Conservation (phyloP, 345 rosid genomes). For the Populus simonii region DNA sequence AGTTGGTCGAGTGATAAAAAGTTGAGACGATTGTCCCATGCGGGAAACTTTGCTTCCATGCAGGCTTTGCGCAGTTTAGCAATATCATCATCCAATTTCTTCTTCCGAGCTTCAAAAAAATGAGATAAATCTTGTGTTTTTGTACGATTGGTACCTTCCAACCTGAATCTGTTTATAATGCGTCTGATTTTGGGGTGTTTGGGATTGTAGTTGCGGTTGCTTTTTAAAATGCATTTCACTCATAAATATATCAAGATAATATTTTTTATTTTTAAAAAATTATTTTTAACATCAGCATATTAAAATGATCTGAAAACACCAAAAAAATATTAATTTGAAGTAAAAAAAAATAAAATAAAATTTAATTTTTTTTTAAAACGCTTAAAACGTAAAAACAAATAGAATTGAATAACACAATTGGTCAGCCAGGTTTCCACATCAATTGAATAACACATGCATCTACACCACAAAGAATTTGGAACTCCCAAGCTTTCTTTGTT, state of each 20-base stretch:
- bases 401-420: background rate
- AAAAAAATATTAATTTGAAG: no score
- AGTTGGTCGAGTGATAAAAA: slow-evolving; percentile 7
- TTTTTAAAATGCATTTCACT: no score
- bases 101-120: slow-evolving; percentile 15
- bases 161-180: slow-evolving; percentile 19
- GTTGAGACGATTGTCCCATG: slow-evolving; percentile 17
- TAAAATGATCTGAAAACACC: no score
- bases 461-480: slow-evolving; percentile 28
- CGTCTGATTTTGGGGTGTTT: slow-evolving; percentile 9
- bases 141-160: slow-evolving; percentile 3
- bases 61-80: slow-evolving; percentile 17
- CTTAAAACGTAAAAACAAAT: no score
- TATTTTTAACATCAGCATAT: no score
- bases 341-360: no score
- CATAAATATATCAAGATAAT: no score
- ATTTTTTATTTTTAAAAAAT: no score
- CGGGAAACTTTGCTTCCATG: no score
- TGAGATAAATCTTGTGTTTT: slow-evolving; percentile 16
- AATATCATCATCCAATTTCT: slow-evolving; percentile 19
- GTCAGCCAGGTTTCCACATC: slow-evolving; percentile 24
- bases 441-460: slow-evolving; percentile 29
- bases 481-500: slow-evolving; percentile 34
- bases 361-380: no score
- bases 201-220: no score